Evolutionary conservation across 2,329 filamentous ascomycete species (phyloP), one percentile per base, ranked within the genome.

Genomic region (Beauveria asiatica): DNA sequence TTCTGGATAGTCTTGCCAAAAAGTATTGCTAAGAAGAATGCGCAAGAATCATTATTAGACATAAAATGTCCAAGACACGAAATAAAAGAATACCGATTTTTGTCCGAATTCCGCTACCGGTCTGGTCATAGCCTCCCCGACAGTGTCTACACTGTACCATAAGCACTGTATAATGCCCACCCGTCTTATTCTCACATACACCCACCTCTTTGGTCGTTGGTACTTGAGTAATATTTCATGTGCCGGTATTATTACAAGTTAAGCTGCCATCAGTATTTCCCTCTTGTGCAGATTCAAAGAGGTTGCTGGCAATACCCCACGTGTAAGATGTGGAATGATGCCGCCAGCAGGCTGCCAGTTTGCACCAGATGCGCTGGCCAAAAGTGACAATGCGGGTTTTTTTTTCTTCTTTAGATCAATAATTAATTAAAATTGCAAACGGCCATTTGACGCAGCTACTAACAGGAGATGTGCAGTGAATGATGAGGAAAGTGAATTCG

Each of bases 41-140:
- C 27, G 42, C 39, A 48, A 37, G 7, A 25, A 10, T 27, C 17
- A 39, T 39, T 17, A 16, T 7, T 39, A 21, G 30, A 33, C 30
- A 33, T 33, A 10, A 10, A 10, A 16, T 4, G 13, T 13, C 19
- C 2, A 55, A 25, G 13, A 23, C 33, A 6, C 10, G n/a, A 21
- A 37, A 41, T 16, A 23, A 51, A 59, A 17, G 10, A 33, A 59
- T 53, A 49, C 57, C 57, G 57, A 59, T 41, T 52, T 59, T 59
- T 42, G 57, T 46, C 57, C 57, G 57, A 57, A 11, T 25, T 37
- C 37, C 44, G 44, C 17, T 13, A 39, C 30, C 44, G 16, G 7
- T 51, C 9, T 27, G 27, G 51, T 13, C 49, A 19, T 42, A 17
- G 3, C 51, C 11, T 41, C n/a, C 21, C 8, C 13, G 16, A 13